Conservation (phyloP, 345 rosid genomes). For the Melastoma malabathricum region DNA sequence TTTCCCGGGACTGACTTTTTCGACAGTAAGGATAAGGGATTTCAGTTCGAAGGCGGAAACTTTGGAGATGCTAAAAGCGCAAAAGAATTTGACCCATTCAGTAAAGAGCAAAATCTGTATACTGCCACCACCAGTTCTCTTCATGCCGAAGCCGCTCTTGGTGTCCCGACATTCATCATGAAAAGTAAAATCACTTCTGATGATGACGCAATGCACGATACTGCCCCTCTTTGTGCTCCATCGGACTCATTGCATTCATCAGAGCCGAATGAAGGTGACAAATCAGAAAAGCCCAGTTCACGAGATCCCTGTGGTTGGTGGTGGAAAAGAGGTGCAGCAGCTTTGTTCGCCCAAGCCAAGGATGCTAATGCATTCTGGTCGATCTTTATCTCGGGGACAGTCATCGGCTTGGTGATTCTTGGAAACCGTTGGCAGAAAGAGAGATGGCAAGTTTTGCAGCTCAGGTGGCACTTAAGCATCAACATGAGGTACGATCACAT, state of each 20-base stretch:
- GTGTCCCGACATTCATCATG: conserved; percentile 29
- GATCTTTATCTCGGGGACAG: conserved; percentile 79
- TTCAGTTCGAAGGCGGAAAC: conserved; percentile 16
- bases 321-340: conserved; percentile 88
- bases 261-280: conserved; percentile 26
- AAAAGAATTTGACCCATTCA: conserved; percentile 19
- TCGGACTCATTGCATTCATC: conserved; percentile 22
- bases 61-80: conserved; percentile 29
- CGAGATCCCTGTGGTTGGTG: conserved; percentile 59
- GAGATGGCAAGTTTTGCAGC: conserved; percentile 79
- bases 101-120: conserved; percentile 39
- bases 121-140: conserved; percentile 34
- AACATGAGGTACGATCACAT: conserved; percentile 39
- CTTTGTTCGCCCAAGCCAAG: conserved; percentile 58
- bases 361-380: conserved; percentile 92
- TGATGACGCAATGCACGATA: conserved; percentile 19
- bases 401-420: conserved; percentile 82
- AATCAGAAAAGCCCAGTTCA: conserved; percentile 25
- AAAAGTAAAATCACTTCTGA: conserved; percentile 24
- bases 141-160: conserved; percentile 31
- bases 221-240: conserved; percentile 14
- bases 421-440: conserved; percentile 98
- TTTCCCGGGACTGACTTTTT: conserved; percentile 31
- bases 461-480: conserved; percentile 61
- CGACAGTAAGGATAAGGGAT: conserved; percentile 26